These are phyloP conservation scores for Termitomyces sp. DNA, from an alignment of 768 basidiomycete genomes.

Conservation along the genomic window DNA sequence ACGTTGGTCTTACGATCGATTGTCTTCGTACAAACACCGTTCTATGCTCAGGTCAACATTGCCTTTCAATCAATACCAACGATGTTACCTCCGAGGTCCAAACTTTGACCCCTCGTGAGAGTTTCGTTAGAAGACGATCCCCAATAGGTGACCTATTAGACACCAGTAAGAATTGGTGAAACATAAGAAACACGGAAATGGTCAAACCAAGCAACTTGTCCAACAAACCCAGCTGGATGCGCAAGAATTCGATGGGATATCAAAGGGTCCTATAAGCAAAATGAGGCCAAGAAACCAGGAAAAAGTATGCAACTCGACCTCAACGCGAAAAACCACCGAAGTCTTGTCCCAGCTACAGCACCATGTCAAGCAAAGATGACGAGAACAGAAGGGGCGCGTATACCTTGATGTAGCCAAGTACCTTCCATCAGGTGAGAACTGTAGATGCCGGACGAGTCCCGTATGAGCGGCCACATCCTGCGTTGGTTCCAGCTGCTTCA, in stretches of 20 bases:
- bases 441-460: slow-evolving; percentile 65
- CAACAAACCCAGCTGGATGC: slow-evolving; percentile 67
- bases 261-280: slow-evolving; percentile 42
- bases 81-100: slow-evolving; percentile 60
- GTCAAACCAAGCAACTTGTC: slow-evolving; percentile 62
- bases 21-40: slow-evolving; percentile 62
- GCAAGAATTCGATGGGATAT: slow-evolving; percentile 58
- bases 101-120: slow-evolving; percentile 58
- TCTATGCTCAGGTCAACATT: slow-evolving; percentile 28
- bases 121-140: slow-evolving; percentile 56
- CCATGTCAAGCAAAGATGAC: neutral
- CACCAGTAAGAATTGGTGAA: neutral
- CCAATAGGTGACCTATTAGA: slow-evolving; percentile 57
- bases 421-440: slow-evolving; percentile 74
- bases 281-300: neutral
- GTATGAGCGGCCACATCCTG: slow-evolving; percentile 61
- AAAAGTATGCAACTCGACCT: slow-evolving; percentile 27
- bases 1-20: slow-evolving; percentile 53
- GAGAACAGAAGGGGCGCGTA: neutral
- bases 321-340: slow-evolving; percentile 60
- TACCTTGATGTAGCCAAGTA: slow-evolving; percentile 71
- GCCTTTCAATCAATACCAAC: neutral
- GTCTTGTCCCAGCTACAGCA: slow-evolving; percentile 64
- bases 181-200: neutral
- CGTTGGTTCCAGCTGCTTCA: slow-evolving; percentile 47